These are phyloP conservation scores for Bipolaris cookei DNA, from an alignment of 2,329 filamentous ascomycete species.

Conservation along the genomic window DNA sequence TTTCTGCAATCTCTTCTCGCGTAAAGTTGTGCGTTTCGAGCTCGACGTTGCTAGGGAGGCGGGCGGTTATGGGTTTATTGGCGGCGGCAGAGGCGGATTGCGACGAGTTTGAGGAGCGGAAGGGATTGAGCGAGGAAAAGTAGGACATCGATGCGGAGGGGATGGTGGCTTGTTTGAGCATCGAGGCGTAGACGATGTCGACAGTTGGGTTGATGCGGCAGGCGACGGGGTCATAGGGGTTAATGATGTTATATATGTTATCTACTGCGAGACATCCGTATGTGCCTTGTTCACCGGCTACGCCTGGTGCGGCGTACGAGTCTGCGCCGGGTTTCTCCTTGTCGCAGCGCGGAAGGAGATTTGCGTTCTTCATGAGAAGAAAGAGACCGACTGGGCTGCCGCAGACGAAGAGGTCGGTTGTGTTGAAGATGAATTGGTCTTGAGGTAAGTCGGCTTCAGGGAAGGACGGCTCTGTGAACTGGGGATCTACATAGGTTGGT, in stretches of 20 bases:
- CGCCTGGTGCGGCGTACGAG: slow-evolving; percentile 56
- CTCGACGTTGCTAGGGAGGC: slow-evolving; percentile 68
- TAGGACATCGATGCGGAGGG: slow-evolving; percentile 69
- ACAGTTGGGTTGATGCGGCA: slow-evolving; percentile 92
- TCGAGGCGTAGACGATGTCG: slow-evolving; percentile 77
- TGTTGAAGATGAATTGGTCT: slow-evolving; percentile 84
- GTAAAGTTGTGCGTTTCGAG: slow-evolving; percentile 95
- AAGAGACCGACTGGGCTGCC: slow-evolving; percentile 95
- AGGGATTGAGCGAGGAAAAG: slow-evolving; percentile 52
- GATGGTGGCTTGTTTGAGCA: slow-evolving; percentile 77
- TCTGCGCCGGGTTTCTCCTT: slow-evolving; percentile 78
- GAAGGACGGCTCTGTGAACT: slow-evolving; percentile 42
- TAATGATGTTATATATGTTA: slow-evolving; percentile 94
- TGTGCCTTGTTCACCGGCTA: slow-evolving; percentile 78
- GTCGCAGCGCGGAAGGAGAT: slow-evolving; percentile 76
- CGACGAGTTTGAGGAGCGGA: slow-evolving; percentile 41
- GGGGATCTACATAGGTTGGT: slow-evolving; percentile 70
- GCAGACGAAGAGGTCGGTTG: slow-evolving; percentile 83
- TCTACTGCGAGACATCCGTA: slow-evolving; percentile 94
- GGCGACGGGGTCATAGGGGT: slow-evolving; percentile 78
- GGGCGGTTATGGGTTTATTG: slow-evolving; percentile 39
- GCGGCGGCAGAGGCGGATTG: slow-evolving; percentile 28
- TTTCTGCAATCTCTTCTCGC: slow-evolving; percentile 89
- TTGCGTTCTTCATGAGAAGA: slow-evolving; percentile 76
- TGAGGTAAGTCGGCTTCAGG: slow-evolving; percentile 57